Percentiles rank a stretch among this genome's conserved stretches.
Conservation (phyloP, 129 eudicot species). For the Logfia minima region DNA sequence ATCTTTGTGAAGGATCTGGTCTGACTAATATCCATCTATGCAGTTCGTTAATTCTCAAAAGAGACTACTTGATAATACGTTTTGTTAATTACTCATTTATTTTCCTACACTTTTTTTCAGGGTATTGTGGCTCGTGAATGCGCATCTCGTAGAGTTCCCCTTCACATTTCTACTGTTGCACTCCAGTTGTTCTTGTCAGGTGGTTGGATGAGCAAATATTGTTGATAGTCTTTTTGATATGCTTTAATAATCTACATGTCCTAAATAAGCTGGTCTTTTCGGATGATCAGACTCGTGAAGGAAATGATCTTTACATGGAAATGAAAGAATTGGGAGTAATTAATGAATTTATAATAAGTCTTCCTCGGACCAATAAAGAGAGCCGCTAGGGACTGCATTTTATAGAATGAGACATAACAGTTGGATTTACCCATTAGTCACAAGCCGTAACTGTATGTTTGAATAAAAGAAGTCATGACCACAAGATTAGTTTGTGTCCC, state of each 20-base stretch:
- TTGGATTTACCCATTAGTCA: slow-evolving; percentile 2
- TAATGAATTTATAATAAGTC: no score
- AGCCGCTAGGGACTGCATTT: background rate
- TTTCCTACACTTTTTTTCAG: slow-evolving; percentile 37
- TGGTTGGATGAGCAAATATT: slow-evolving; percentile 30
- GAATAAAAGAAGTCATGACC: background rate
- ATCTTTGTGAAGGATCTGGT: slow-evolving; percentile 99
- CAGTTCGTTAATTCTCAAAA: background rate
- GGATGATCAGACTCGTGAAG: no score
- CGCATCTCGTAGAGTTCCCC: slow-evolving; percentile 84
- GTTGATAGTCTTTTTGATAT: background rate
- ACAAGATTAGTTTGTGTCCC: background rate
- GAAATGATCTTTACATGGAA: no score
- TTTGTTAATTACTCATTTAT: slow-evolving; percentile 9
- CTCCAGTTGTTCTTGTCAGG: slow-evolving; percentile 93
- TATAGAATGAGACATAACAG: background rate
- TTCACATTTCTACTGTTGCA: slow-evolving; percentile 82
- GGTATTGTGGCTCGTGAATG: slow-evolving; percentile 97
- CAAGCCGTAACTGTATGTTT: background rate
- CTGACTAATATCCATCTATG: slow-evolving; percentile 34
- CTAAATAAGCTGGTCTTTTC: no score
- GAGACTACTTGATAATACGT: background rate
- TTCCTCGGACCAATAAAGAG: no score
- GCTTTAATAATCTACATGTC: background rate
- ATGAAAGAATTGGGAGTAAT: no score